Percentiles rank a stretch among this genome's conserved stretches.
phyloP scores from a whole-genome alignment of 345 rosid genomes.

The Jatropha curcas region DNA sequence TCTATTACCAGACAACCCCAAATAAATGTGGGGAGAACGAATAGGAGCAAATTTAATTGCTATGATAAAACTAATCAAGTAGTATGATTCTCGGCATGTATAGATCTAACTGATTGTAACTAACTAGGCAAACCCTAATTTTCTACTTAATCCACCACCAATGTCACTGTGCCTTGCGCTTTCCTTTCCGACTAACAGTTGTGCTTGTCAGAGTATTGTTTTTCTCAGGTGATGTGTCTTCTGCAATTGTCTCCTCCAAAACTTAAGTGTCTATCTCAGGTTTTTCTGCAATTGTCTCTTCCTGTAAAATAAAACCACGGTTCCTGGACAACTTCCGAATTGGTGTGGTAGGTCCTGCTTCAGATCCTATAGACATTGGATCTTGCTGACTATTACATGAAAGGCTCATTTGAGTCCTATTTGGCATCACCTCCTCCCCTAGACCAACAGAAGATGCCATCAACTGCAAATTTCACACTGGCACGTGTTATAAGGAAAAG shows the following conservation, averaged over 20 bases:
- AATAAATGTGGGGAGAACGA: background rate
- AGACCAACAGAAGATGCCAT: constrained; percentile 27
- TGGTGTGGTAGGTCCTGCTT: constrained; percentile 18
- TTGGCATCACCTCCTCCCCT: constrained; percentile 48
- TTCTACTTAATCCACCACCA: background rate
- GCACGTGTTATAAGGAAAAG: background rate
- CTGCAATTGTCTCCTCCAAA: constrained; percentile 18
- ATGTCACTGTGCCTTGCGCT: constrained; percentile 7
- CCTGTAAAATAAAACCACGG: constrained; percentile 28
- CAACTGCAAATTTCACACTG: constrained; percentile 29
- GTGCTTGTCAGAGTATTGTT: background rate
- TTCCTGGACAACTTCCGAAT: constrained; percentile 28
- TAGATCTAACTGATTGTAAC: background rate
- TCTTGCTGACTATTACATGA: constrained; percentile 1
- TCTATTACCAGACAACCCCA: too few species aligned
- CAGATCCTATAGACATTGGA: constrained; percentile 6
- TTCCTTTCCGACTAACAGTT: constrained; percentile 15
- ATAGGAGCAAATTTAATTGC: background rate
- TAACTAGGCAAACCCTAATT: background rate
- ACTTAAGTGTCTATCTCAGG: too few species aligned
- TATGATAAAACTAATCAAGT: background rate
- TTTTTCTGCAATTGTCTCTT: constrained; percentile 16
- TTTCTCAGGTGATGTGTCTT: constrained; percentile 17
- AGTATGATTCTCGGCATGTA: background rate
- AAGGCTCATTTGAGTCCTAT: constrained; percentile 18